Evolutionary conservation across 345 rosid species (phyloP), one percentile per base, ranked within the genome.

Genomic region (Salix arbutifolia): DNA sequence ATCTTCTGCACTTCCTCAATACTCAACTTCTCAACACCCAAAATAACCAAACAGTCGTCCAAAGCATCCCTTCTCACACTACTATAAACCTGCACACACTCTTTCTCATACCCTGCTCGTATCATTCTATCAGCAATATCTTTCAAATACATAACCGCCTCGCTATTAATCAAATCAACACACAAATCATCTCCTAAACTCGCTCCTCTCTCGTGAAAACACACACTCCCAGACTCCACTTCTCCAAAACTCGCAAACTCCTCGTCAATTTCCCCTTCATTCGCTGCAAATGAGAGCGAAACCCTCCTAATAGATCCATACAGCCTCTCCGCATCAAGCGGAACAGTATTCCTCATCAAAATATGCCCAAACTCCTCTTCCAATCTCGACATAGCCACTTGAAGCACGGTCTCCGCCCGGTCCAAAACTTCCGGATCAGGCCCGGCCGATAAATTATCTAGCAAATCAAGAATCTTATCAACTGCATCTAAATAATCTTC

Each of bases 1-100:
- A 96, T 91, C 79, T 82, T 93, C 80, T 93, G 99, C 6, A 96
- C 97, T 65, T 96, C 98, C 82, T 96, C 99, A 18, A 96, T 96
- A 72, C 99, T 92, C 37, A 93, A 80, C 84, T 91, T 96, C 93
- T 96, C 98, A 37, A 91, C 90, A 28, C 95, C 98, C 65, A 96
- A 83, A 79, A 86, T 89, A 78, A 73, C 82, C 79, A 93, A 84
- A 67, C 92, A 93, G 85, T 96, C 98, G 38, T 96, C 98, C 80
- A 93, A 82, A 13, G 90, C 92, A 23, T 89, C 99, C 40, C 96
- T 90, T 75, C 99, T 79, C 60, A 96, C 93, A 4, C 77, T 86
- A 74, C 89, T 84, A 66, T 96, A 96, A 35, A 86, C 97, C 88
- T 96, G 98, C 73, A 91, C 92, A 77, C 97, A 94, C 87, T 96